Conservation (phyloP, 805 yeast genomes). For the Candida coquimbonensis region DNA sequence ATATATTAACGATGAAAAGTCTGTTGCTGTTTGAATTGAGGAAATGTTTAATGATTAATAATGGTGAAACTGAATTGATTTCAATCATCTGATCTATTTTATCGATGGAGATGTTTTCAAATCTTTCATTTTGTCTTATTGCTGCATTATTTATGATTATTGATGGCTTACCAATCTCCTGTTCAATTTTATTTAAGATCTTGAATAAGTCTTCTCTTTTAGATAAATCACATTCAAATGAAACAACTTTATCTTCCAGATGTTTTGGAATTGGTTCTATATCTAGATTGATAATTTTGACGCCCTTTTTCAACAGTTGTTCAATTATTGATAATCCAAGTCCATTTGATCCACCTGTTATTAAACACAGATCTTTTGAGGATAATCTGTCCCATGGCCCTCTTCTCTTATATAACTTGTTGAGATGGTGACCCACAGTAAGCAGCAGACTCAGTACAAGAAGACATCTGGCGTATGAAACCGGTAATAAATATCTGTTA, state of each 20-base stretch:
- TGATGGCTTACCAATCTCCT: constrained; percentile 47
- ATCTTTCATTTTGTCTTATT: constrained; percentile 43
- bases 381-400: constrained; percentile 17
- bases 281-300: constrained; percentile 23
- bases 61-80: constrained; percentile 60
- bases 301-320: constrained; percentile 13
- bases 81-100: constrained; percentile 53
- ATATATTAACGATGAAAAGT: constrained; percentile 71
- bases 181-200: constrained; percentile 33
- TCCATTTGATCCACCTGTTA: constrained; percentile 36
- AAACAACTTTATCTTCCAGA: constrained; percentile 28
- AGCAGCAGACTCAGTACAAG: background rate
- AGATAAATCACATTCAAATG: constrained; percentile 63
- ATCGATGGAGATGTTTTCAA: constrained; percentile 41
- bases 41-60: constrained; percentile 58
- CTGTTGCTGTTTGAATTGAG: constrained; percentile 43
- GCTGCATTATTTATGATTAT: constrained; percentile 83
- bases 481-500: constrained; percentile 6
- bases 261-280: constrained; percentile 15
- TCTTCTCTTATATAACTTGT: constrained; percentile 13
- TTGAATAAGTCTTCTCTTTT: constrained; percentile 33
- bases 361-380: constrained; percentile 15
- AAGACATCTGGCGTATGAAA: background rate
- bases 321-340: constrained; percentile 26
- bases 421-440: background rate